phyloP scores from a whole-genome alignment of 2,329 filamentous ascomycete species.

The Aaosphaeria arxii region DNA sequence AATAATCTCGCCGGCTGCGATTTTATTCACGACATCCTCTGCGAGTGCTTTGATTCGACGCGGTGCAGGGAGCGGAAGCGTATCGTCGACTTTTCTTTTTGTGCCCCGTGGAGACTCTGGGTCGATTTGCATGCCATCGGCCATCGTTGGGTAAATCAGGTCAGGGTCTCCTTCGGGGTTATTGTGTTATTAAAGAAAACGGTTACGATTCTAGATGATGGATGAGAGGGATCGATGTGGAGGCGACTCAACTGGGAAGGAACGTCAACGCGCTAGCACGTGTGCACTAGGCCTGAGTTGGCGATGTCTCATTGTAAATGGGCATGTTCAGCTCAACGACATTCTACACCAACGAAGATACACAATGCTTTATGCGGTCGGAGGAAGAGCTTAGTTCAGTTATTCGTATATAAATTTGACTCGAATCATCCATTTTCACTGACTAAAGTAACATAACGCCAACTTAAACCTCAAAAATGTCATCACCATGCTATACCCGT shows the following conservation, averaged over 20 bases:
- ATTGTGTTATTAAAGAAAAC: background rate
- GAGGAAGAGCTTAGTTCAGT: too few relatives aligned
- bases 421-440: too few relatives aligned
- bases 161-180: background rate
- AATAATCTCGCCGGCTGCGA: constrained; percentile 96
- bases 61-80: constrained; percentile 32
- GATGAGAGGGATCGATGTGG: background rate
- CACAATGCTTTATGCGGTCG: too few relatives aligned
- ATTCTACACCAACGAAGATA: too few relatives aligned
- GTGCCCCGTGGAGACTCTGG: constrained; percentile 28
- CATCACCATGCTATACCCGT: background rate
- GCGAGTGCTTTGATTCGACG: constrained; percentile 71
- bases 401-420: too few relatives aligned
- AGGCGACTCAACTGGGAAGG: background rate
- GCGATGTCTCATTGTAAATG: too few relatives aligned
- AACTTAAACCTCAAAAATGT: too few relatives aligned
- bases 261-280: background rate
- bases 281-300: background rate
- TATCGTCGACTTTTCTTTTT: constrained; percentile 35
- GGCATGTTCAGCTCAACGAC: too few relatives aligned
- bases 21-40: constrained; percentile 95
- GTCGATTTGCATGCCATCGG: constrained; percentile 27
- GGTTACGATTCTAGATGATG: background rate
- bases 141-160: constrained; percentile 12
- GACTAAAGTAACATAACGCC: too few relatives aligned